Evolutionary conservation across 768 basidiomycete genomes (phyloP), one percentile per base, ranked within the genome.

Genomic region (Paxillus involutus): DNA sequence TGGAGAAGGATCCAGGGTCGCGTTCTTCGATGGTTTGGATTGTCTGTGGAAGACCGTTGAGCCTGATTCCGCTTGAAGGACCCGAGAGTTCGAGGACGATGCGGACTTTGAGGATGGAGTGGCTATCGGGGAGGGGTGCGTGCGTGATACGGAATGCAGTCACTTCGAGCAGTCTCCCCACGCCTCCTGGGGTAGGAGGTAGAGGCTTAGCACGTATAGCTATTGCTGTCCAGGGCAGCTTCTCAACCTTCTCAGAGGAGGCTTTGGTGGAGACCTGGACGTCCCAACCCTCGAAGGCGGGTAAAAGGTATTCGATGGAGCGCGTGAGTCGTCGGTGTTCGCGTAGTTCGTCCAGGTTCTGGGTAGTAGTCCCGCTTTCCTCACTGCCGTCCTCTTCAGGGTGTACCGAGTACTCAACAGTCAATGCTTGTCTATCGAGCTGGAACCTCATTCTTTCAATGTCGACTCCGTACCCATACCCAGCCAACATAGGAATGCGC

Each of bases 21-120:
- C 88, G 80, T 50, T 85, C 83, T 63, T 91, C 86, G 10, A 83
- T 63, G 40, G 81, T 77, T 53, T 84, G 78, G 55, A 93, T 80
- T 7, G 77, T 68, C 60, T 89, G 88, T 4, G 86, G 84, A 13
- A 92, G 74, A 2, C 95, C 95, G 62, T 99, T 98, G 40, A 99
- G 77, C 42, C 95, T 80, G 8, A 98, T 76, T 37, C 88, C 89
- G 58, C 82, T 83, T 4, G 86, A 85, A 2, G 86, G 79, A 42
- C 88, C 75, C 47, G 94, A 91, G 8, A 88, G 79, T 68, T 97
- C 94, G 58, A 97, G 81, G 17, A 84, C 80, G 24, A 94, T 73
- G 52, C 81, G 81, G 51, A 94, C 89, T 73, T 93, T 91, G 52
- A 94, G 77, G 4, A 96, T 77, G 6, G 87, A 84, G 62, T 94